A percentile compares a stretch with the other conserved stretches of the same genome.
These are phyloP conservation scores for Microbotryomycetes sp. DNA, from an alignment of 1,284 basidiomycete species.

Conservation along the genomic window DNA sequence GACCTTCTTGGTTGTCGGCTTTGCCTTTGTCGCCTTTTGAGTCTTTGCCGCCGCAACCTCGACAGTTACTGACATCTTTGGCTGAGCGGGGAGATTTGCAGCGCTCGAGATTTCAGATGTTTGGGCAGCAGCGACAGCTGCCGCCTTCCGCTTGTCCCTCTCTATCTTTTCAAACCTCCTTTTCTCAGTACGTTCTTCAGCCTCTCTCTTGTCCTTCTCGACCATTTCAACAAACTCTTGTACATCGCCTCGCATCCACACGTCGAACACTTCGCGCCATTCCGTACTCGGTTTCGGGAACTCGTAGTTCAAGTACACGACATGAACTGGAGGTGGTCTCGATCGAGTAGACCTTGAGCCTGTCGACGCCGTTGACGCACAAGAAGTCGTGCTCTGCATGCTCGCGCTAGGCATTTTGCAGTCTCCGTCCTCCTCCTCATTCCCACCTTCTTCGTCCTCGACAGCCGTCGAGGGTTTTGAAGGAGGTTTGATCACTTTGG, in stretches of 20 bases:
- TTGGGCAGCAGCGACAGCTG: no score
- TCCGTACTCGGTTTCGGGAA: constrained; percentile 77
- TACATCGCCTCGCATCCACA: constrained; percentile 83
- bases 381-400: neutral
- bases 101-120: no score
- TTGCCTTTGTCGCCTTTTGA: neutral
- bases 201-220: constrained; percentile 11
- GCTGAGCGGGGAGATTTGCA: no score
- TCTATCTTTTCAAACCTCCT: neutral
- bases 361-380: constrained; percentile 13
- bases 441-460: constrained; percentile 19
- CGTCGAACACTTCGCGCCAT: constrained; percentile 87
- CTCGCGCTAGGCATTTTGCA: constrained; percentile 9
- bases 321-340: constrained; percentile 54
- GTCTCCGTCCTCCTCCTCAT: constrained; percentile 35
- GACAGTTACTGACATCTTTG: no score
- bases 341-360: constrained; percentile 29
- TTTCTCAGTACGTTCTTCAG: neutral
- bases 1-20: neutral
- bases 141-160: neutral
- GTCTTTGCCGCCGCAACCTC: no score
- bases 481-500: constrained; percentile 60
- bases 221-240: constrained; percentile 60
- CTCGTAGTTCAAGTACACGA: constrained; percentile 81
- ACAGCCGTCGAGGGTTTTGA: constrained; percentile 7